Percentiles rank a stretch among this genome's conserved stretches.
Conservation (phyloP, 1,284 basidiomycete species). For the Papiliotrema fonsecae region DNA sequence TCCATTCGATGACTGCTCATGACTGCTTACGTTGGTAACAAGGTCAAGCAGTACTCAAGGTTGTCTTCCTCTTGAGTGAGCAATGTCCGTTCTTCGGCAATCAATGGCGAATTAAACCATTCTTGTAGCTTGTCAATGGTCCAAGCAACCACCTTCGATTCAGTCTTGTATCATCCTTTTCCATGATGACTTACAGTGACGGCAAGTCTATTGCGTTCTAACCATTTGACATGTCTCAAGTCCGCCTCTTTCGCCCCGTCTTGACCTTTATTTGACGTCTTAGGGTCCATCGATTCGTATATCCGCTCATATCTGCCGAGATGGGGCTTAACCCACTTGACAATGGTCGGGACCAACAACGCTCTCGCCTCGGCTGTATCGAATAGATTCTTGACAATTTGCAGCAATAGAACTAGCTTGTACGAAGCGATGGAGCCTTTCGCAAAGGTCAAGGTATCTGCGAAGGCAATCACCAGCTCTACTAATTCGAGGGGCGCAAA, state of each 20-base stretch:
- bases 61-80: conserved; percentile 85
- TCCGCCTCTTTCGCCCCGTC: conserved; percentile 52
- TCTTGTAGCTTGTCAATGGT: conserved; percentile 87
- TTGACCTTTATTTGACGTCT: too few species aligned
- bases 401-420: conserved; percentile 89
- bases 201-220: conserved; percentile 76
- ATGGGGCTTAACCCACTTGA: conserved; percentile 91
- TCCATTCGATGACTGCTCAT: not conserved
- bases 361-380: conserved; percentile 74
- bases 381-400: conserved; percentile 85
- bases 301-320: conserved; percentile 75
- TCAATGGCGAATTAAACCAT: conserved; percentile 64
- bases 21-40: conserved; percentile 68
- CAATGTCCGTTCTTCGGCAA: conserved; percentile 59
- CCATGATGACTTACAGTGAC: conserved; percentile 29
- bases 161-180: not conserved
- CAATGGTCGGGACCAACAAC: conserved; percentile 77
- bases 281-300: too few species aligned
- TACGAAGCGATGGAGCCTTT: conserved; percentile 85
- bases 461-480: conserved; percentile 75
- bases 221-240: conserved; percentile 74
- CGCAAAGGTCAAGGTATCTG: conserved; percentile 70
- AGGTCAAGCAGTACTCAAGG: conserved; percentile 78
- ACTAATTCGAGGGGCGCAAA: conserved; percentile 77
- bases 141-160: conserved; percentile 66